Evolutionary conservation across 495 filamentous ascomycete genomes (phyloP).

Genomic region (Chaetomidium leptoderma): DNA sequence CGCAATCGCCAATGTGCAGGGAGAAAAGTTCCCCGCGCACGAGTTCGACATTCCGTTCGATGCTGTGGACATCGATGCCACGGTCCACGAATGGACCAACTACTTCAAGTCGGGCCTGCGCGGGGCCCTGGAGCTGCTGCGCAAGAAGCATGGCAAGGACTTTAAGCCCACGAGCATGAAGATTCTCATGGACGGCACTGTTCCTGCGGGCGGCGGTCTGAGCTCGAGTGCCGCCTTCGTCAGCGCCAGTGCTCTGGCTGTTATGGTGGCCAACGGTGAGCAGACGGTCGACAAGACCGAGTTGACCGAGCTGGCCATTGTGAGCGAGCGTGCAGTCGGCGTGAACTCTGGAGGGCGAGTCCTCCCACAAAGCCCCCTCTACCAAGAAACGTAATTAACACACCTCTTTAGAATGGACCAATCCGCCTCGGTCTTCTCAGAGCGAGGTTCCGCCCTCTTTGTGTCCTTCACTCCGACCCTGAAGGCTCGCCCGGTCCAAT

Average conservation of each 20-base stretch:
- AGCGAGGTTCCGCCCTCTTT: constrained; percentile 78
- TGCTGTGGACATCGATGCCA: constrained; percentile 74
- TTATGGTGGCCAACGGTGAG: constrained; percentile 82
- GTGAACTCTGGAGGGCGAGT: constrained; percentile 91
- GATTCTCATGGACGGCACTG: constrained; percentile 83
- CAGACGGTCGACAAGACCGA: constrained; percentile 78
- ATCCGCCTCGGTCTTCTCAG: constrained; percentile 90
- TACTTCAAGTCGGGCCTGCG: constrained; percentile 93
- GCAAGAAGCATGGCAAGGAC: constrained; percentile 55
- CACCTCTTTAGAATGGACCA: constrained; percentile 81
- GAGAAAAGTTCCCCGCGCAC: constrained; percentile 67
- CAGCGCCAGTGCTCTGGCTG: constrained; percentile 81
- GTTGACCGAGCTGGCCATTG: constrained; percentile 83
- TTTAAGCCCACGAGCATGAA: constrained; percentile 75
- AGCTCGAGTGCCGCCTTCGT: constrained; percentile 94
- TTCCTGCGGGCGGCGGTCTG: constrained; percentile 85
- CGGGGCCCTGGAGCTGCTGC: constrained; percentile 75
- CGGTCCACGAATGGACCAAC: constrained; percentile 89
- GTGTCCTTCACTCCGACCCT: constrained; percentile 86
- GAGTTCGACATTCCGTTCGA: constrained; percentile 68
- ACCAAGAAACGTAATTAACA: not conserved
- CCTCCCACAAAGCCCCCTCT: not conserved
- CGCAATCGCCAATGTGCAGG: constrained; percentile 71
- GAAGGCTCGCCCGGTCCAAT: constrained; percentile 68
- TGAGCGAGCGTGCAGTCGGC: constrained; percentile 88